Conservation (phyloP, 495 filamentous ascomycete species). For the Cenococcum geophilum region DNA sequence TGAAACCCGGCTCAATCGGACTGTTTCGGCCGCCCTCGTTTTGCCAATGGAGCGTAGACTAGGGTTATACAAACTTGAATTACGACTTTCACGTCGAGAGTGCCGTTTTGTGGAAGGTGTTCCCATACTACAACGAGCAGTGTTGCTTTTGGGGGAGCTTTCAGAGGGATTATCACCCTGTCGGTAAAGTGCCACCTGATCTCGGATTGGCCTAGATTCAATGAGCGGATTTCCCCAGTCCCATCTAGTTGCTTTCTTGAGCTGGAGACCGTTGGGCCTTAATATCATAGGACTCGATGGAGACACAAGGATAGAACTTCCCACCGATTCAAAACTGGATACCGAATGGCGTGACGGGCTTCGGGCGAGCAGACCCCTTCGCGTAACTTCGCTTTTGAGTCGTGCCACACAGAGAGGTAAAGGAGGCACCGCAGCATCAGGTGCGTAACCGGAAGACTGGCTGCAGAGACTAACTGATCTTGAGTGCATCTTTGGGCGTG, state of each 20-base stretch:
- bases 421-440: constrained; percentile 19
- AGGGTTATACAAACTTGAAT: constrained; percentile 12
- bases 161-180: constrained; percentile 5
- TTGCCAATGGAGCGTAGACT: constrained; percentile 14
- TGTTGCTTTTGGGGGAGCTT: constrained; percentile 21
- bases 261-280: constrained; percentile 1
- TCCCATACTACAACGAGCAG: constrained; percentile 10
- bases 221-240: constrained; percentile 17
- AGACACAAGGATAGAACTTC: constrained; percentile 24
- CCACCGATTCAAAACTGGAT: constrained; percentile 22
- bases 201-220: constrained; percentile 18
- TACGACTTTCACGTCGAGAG: constrained; percentile 5
- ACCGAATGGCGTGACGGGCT: constrained; percentile 22
- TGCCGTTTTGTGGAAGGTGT: background rate
- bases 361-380: constrained; percentile 11
- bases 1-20: constrained; percentile 13
- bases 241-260: constrained; percentile 13
- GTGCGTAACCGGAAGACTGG: constrained; percentile 20
- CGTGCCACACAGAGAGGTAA: constrained; percentile 20
- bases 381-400: constrained; percentile 1
- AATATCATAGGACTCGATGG: constrained; percentile 18
- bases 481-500: constrained; percentile 10
- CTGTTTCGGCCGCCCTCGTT: constrained; percentile 7
- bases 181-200: constrained; percentile 14
- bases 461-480: constrained; percentile 23